These are phyloP conservation scores for Fusarium sororula DNA, from an alignment of 2,329 filamentous ascomycete genomes.

Conservation along the genomic window DNA sequence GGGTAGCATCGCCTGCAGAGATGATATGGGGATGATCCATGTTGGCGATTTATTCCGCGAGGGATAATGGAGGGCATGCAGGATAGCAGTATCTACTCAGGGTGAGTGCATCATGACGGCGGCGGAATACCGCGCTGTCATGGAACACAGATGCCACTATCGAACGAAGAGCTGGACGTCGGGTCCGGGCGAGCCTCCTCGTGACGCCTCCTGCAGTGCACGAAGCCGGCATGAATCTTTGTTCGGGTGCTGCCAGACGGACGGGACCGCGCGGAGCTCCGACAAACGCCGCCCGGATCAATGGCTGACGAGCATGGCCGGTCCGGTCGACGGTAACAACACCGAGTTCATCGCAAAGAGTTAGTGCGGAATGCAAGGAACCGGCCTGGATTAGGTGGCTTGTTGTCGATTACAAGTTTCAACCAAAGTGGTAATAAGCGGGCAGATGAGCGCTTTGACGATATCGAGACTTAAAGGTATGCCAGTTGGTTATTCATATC, in stretches of 20 bases:
- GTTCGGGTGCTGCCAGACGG: conserved; percentile 31
- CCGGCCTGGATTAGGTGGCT: not conserved
- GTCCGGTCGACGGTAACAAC: conserved; percentile 25
- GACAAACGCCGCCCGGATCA: conserved; percentile 33
- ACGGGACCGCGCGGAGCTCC: conserved; percentile 29
- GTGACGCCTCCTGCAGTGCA: conserved; percentile 6
- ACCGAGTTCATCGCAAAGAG: not conserved
- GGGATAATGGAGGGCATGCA: not conserved
- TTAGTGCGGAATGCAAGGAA: conserved; percentile 22
- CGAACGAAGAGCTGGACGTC: not conserved
- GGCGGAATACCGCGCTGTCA: conserved; percentile 9
- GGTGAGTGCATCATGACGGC: conserved; percentile 1
- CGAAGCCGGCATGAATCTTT: conserved; percentile 15
- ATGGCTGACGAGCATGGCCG: conserved; percentile 29
- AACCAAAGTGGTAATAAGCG: not conserved
- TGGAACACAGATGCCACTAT: not conserved
- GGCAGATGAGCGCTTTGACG: conserved; percentile 2
- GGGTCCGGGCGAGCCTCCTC: conserved; percentile 25
- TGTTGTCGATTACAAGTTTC: not conserved
- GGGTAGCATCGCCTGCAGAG: not conserved
- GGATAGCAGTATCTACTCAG: not conserved
- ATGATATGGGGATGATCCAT: conserved; percentile 25
- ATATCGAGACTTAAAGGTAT: not conserved
- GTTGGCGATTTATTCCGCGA: conserved; percentile 2
- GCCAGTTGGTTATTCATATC: not conserved